A percentile compares a stretch with the other conserved stretches of the same genome.
phyloP scores from a whole-genome alignment of 805 yeast species.

The Monosporozyma unispora region DNA sequence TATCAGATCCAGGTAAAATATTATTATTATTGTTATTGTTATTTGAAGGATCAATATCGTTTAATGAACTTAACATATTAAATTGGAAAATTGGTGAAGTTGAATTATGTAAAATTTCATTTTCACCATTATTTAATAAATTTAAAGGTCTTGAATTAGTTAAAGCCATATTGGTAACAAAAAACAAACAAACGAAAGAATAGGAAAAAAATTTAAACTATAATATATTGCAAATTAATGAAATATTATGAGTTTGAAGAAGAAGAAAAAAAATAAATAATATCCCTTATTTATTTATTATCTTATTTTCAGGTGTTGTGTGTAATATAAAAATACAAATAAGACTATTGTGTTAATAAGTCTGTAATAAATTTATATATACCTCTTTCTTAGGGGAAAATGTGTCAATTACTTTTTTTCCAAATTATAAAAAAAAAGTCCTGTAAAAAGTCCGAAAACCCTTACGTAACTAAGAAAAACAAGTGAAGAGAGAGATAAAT shows the following conservation, averaged over 20 bases:
- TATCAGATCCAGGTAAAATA: slow-evolving; percentile 11
- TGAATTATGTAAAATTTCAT: slow-evolving; percentile 26
- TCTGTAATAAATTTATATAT: no score
- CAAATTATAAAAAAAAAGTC: background rate
- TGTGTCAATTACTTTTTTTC: background rate
- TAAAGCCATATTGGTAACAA: slow-evolving; percentile 46
- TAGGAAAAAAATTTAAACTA: background rate
- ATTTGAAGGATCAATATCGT: background rate
- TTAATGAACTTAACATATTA: slow-evolving; percentile 13
- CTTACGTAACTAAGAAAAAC: background rate
- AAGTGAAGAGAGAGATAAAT: background rate
- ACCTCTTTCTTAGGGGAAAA: background rate
- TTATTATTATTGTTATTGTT: slow-evolving; percentile 6
- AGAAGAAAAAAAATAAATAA: no score
- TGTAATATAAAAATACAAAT: no score
- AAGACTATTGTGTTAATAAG: background rate
- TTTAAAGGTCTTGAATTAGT: slow-evolving; percentile 59
- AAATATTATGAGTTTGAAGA: no score
- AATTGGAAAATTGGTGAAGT: slow-evolving; percentile 29
- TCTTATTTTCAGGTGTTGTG: no score
- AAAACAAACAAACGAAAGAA: background rate
- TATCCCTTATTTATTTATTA: no score
- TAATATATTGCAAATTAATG: background rate
- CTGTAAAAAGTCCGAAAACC: background rate
- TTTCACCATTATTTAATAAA: slow-evolving; percentile 35